A percentile compares a stretch with the other conserved stretches of the same genome.
These are phyloP conservation scores for Polytolypa hystricis DNA, from an alignment of 2,329 filamentous ascomycete species.

Conservation along the genomic window DNA sequence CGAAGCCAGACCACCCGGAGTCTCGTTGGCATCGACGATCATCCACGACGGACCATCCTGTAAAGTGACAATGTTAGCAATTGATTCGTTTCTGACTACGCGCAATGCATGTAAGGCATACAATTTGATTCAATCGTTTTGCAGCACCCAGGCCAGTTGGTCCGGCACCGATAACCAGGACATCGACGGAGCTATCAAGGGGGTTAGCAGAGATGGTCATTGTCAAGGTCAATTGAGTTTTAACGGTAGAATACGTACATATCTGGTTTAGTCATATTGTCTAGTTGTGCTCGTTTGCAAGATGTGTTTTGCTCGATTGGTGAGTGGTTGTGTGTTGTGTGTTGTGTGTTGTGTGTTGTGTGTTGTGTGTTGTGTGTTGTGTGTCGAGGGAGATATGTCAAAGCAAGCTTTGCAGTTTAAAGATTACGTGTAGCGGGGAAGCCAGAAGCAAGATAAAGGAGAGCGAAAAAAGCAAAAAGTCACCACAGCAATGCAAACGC, in stretches of 20 bases:
- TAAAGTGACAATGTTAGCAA: slow-evolving; percentile 12
- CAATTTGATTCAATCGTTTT: slow-evolving; percentile 94
- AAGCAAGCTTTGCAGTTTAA: too few relatives aligned
- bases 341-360: too few relatives aligned
- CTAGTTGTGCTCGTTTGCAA: too few relatives aligned
- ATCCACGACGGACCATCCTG: slow-evolving; percentile 90
- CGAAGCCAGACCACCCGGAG: slow-evolving; percentile 86
- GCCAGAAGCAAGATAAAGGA: too few relatives aligned
- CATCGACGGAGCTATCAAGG: slow-evolving; percentile 74
- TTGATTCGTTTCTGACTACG: neutral
- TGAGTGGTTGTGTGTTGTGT: too few relatives aligned
- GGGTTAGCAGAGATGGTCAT: neutral
- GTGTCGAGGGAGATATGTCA: too few relatives aligned
- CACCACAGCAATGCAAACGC: slow-evolving; percentile 10
- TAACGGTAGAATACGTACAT: slow-evolving; percentile 25
- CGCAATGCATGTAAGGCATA: slow-evolving; percentile 36
- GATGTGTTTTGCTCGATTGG: too few relatives aligned
- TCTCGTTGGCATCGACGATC: slow-evolving; percentile 86
- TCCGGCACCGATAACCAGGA: slow-evolving; percentile 95
- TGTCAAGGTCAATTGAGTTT: neutral
- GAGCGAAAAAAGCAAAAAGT: slow-evolving; percentile 16
- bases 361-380: too few relatives aligned
- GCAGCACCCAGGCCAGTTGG: slow-evolving; percentile 95
- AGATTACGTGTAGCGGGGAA: too few relatives aligned
- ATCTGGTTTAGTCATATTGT: slow-evolving; percentile 36